Evolutionary conservation across 2,329 filamentous ascomycete species (phyloP).

Genomic region (Dendryphion nanum): DNA sequence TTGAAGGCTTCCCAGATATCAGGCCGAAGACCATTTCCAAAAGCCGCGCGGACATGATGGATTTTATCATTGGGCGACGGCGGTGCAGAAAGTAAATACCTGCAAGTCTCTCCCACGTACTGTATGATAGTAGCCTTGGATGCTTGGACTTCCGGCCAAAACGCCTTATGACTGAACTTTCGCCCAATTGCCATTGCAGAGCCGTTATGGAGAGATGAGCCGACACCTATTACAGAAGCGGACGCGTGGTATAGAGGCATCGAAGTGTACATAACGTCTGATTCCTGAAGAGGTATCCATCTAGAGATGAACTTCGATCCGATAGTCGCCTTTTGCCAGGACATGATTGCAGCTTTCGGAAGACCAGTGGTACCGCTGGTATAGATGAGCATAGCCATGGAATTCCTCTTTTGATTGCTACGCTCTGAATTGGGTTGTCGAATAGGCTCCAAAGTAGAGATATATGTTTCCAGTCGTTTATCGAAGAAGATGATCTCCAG

Average conservation of each 20-base stretch:
- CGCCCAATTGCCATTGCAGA: conserved; percentile 26
- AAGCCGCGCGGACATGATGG: conserved; percentile 32
- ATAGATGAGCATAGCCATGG: conserved; percentile 40
- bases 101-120: conserved; percentile 41
- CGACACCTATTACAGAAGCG: conserved; percentile 29
- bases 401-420: conserved; percentile 17
- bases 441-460: conserved; percentile 25
- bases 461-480: conserved; percentile 22
- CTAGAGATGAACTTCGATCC: conserved; percentile 16
- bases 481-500: conserved; percentile 34
- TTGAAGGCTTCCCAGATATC: conserved; percentile 44
- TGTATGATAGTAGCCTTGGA: conserved; percentile 39
- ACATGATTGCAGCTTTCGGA: conserved; percentile 35
- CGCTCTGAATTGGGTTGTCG: conserved; percentile 29
- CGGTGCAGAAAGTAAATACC: conserved; percentile 38
- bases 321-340: conserved; percentile 22
- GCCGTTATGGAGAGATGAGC: conserved; percentile 25
- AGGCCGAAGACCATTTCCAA: conserved; percentile 42
- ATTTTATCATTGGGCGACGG: conserved; percentile 27
- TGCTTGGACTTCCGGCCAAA: conserved; percentile 38
- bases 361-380: conserved; percentile 40
- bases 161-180: conserved; percentile 37
- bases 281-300: conserved; percentile 26
- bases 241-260: conserved; percentile 41
- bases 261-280: conserved; percentile 35